Evolutionary conservation across 73 alveolate genomes (phyloP).

Genomic region (Urostyla sp.): DNA sequence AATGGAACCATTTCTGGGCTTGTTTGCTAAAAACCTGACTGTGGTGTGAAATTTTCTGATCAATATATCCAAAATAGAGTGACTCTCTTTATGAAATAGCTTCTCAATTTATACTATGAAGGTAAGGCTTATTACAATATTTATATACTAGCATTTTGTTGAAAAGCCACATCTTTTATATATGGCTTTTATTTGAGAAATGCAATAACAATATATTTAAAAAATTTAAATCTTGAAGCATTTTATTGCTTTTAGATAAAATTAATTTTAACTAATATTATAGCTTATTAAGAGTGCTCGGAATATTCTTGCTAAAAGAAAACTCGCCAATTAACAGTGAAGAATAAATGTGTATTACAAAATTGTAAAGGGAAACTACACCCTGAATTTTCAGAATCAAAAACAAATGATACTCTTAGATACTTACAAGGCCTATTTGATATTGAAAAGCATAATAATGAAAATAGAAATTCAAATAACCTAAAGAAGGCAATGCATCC

Average conservation of each 20-base stretch:
- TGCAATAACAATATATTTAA: no score
- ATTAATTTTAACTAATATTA: no score
- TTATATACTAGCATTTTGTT: no score
- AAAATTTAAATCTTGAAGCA: no score
- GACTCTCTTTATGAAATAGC: constrained; percentile 35
- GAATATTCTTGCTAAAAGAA: constrained; percentile 54
- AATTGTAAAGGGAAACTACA: constrained; percentile 58
- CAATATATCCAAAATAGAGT: constrained; percentile 55
- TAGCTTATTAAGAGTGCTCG: constrained; percentile 39
- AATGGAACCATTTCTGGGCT: constrained; percentile 32
- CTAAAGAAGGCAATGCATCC: constrained; percentile 10
- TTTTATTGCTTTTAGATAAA: constrained; percentile 13
- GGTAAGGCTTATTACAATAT: no score
- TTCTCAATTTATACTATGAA: constrained; percentile 3
- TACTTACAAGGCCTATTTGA: constrained; percentile 66
- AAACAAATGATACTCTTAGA: constrained; percentile 65
- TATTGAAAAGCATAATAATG: constrained; percentile 57
- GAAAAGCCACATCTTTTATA: no score
- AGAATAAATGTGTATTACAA: constrained; percentile 41
- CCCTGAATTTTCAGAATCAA: constrained; percentile 69
- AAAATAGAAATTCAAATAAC: not conserved
- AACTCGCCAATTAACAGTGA: constrained; percentile 19
- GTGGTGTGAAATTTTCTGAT: constrained; percentile 2
- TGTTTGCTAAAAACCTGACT: constrained; percentile 14
- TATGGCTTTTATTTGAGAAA: no score